Conservation (phyloP, 495 filamentous ascomycete species). For the Astrocystis sublimbata region DNA sequence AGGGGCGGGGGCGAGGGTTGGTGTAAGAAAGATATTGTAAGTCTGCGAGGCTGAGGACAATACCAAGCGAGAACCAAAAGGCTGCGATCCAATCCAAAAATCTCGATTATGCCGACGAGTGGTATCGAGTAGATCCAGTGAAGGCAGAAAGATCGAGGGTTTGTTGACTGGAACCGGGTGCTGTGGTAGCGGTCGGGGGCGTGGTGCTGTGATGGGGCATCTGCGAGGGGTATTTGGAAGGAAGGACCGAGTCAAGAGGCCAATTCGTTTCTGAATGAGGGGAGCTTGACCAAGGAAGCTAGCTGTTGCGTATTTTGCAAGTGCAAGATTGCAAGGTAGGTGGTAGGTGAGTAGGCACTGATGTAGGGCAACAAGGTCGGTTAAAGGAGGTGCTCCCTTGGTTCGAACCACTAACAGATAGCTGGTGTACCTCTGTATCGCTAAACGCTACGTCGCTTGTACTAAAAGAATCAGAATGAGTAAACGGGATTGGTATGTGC, state of each 20-base stretch:
- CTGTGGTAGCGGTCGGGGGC: background rate
- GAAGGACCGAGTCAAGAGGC: background rate
- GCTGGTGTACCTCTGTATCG: no score
- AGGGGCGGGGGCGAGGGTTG: background rate
- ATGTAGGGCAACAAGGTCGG: no score
- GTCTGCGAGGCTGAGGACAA: constrained; percentile 19
- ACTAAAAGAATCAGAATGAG: no score
- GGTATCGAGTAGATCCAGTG: constrained; percentile 21
- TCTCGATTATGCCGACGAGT: constrained; percentile 11
- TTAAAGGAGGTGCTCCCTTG: no score
- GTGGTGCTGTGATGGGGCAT: background rate
- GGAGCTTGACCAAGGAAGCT: no score
- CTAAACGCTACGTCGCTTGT: no score
- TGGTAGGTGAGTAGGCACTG: no score
- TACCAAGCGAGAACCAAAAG: constrained; percentile 20
- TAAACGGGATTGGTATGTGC: no score
- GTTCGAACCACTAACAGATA: no score
- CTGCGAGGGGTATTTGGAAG: background rate
- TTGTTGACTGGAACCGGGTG: background rate
- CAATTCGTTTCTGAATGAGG: no score
- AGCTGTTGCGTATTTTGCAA: no score
- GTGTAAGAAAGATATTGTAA: constrained; percentile 27
- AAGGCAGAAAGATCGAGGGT: constrained; percentile 10
- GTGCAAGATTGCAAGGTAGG: no score
- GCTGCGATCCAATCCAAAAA: constrained; percentile 23